phyloP scores from a whole-genome alignment of 805 yeast genomes.

The Wickerhamomyces subpelliculosus region DNA sequence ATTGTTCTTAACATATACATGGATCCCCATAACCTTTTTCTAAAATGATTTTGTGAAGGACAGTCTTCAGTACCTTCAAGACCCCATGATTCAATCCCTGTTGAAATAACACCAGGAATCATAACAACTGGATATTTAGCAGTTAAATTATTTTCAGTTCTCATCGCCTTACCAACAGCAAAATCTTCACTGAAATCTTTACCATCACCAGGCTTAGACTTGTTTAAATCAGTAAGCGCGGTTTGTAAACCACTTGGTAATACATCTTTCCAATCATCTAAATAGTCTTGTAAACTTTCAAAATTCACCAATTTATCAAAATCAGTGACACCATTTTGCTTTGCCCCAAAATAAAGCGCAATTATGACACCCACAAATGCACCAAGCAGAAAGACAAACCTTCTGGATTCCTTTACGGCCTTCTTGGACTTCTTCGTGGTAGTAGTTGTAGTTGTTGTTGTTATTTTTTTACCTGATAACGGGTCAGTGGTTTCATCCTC shows the following conservation, averaged over 20 bases:
- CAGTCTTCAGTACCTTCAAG: conserved; percentile 69
- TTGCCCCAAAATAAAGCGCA: conserved; percentile 56
- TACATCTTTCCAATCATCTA: conserved; percentile 67
- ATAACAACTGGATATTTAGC: conserved; percentile 76
- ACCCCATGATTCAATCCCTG: conserved; percentile 95
- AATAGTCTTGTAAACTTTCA: conserved; percentile 49
- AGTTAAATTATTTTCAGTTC: conserved; percentile 39
- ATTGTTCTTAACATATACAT: conserved; percentile 90
- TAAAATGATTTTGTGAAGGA: conserved; percentile 75
- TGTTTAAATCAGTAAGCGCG: conserved; percentile 48
- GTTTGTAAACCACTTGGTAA: conserved; percentile 62
- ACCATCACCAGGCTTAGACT: conserved; percentile 9
- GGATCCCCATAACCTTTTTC: conserved; percentile 95
- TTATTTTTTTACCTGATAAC: no score
- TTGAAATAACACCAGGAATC: conserved; percentile 95
- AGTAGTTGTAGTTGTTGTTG: neutral
- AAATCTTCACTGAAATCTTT: conserved; percentile 71
- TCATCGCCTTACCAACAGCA: conserved; percentile 73
- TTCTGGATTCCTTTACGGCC: conserved; percentile 39
- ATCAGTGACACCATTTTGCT: conserved; percentile 33
- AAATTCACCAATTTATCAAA: conserved; percentile 47
- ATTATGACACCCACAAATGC: conserved; percentile 59
- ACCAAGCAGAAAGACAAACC: conserved; percentile 62
- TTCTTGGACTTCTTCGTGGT: neutral
- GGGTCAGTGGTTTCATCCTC: no score